Percentiles rank a stretch among this genome's conserved stretches.
Evolutionary conservation across 768 basidiomycete genomes (phyloP).

Genomic region (Rhodotorula babjevae): DNA sequence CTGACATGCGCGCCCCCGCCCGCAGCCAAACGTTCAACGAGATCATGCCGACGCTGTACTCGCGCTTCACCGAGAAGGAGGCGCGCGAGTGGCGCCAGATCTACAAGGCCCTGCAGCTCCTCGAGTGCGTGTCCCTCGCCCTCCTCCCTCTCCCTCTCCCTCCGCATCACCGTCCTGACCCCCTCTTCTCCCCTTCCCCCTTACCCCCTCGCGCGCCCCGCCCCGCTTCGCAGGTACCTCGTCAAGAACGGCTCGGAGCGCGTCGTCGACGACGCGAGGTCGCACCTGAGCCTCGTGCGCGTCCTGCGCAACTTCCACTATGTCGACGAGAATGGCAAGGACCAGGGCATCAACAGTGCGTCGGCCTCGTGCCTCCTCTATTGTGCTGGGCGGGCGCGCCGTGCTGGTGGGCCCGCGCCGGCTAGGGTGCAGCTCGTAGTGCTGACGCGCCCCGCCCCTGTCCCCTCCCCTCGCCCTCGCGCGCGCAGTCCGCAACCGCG

Average conservation of each 20-base stretch:
- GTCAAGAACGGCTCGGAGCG: conserved; percentile 96
- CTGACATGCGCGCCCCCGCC: not conserved
- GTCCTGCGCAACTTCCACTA: conserved; percentile 98
- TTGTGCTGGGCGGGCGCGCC: too few relatives aligned
- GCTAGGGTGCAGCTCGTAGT: too few relatives aligned
- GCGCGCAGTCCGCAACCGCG: conserved; percentile 78
- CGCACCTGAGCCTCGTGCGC: conserved; percentile 90
- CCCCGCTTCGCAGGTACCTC: conserved; percentile 73
- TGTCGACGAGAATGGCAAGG: conserved; percentile 97
- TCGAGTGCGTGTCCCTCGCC: not conserved
- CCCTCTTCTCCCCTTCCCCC: too few relatives aligned
- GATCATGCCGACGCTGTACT: conserved; percentile 96
- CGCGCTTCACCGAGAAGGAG: conserved; percentile 94
- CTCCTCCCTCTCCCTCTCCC: not conserved
- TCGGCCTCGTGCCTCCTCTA: conserved; percentile 16
- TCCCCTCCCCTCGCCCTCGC: not conserved
- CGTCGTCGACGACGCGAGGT: conserved; percentile 93
- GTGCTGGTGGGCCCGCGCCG: too few relatives aligned
- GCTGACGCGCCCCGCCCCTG: not conserved
- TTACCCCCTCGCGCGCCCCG: too few relatives aligned
- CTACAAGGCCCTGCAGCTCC: conserved; percentile 64
- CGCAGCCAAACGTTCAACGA: conserved; percentile 94
- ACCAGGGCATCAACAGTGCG: conserved; percentile 93
- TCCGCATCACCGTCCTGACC: conserved; percentile 58
- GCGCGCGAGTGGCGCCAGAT: conserved; percentile 98